Conservation (phyloP, 2,329 filamentous ascomycete species). For the Botrytis elliptica region DNA sequence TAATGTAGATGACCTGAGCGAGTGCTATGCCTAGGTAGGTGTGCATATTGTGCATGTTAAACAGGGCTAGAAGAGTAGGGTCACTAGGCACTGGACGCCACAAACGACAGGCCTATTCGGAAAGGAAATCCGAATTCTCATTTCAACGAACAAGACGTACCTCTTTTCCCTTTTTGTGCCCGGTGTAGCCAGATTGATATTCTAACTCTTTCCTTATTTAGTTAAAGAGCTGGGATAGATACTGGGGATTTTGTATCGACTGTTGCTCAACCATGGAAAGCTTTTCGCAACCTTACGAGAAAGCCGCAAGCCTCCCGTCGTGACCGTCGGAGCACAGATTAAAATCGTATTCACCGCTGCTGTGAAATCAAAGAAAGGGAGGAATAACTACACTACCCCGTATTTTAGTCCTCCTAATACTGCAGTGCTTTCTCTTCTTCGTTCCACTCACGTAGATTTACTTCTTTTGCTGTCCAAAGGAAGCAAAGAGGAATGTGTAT, state of each 20-base stretch:
- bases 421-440: slow-evolving; percentile 6
- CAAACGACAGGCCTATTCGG: slow-evolving; percentile 18
- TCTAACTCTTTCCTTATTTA: not conserved
- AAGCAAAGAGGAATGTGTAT: slow-evolving; percentile 4
- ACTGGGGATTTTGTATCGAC: not conserved
- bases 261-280: slow-evolving; percentile 15
- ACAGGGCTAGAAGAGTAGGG: slow-evolving; percentile 11
- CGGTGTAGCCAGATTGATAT: slow-evolving; percentile 17
- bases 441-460: not conserved
- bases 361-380: slow-evolving; percentile 14
- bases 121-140: slow-evolving; percentile 18
- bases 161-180: slow-evolving; percentile 15
- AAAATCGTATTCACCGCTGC: slow-evolving; percentile 22
- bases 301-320: slow-evolving; percentile 13
- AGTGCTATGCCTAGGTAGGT: slow-evolving; percentile 14
- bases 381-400: slow-evolving; percentile 5
- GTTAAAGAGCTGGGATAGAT: not conserved
- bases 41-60: slow-evolving; percentile 18
- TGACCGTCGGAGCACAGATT: slow-evolving; percentile 18
- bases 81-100: slow-evolving; percentile 18
- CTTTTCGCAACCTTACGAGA: not conserved
- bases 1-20: slow-evolving; percentile 23
- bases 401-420: slow-evolving; percentile 5
- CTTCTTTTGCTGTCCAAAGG: not conserved
- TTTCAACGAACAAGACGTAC: slow-evolving; percentile 6